A percentile compares a stretch with the other conserved stretches of the same genome.
These are phyloP conservation scores for Cyberlindnera bimundalis DNA, from an alignment of 805 yeast species.

Conservation along the genomic window DNA sequence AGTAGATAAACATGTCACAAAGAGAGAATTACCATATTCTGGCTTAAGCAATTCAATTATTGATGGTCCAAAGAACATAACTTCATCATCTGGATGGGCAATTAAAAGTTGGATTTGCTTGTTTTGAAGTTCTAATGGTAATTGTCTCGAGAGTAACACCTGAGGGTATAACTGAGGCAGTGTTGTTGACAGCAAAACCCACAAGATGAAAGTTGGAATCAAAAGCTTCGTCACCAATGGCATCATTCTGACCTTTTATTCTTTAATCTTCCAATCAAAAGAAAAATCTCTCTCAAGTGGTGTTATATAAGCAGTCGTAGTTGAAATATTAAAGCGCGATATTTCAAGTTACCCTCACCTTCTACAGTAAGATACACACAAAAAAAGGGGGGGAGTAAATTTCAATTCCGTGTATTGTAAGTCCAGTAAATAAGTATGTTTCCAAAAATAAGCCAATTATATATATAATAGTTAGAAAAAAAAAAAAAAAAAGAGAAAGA, in stretches of 20 bases:
- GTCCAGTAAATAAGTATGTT: too few species aligned
- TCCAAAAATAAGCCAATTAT: too few species aligned
- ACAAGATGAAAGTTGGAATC: background rate
- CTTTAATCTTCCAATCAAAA: too few species aligned
- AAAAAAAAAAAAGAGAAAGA: background rate
- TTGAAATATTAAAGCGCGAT: too few species aligned
- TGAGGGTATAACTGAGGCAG: background rate
- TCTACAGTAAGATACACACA: too few species aligned
- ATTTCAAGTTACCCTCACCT: too few species aligned
- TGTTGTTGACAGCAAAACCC: slow-evolving; percentile 4
- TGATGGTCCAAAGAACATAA: slow-evolving; percentile 93
- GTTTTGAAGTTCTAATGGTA: slow-evolving; percentile 5
- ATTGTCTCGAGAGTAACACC: background rate
- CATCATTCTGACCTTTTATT: background rate
- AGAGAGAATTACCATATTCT: slow-evolving; percentile 47
- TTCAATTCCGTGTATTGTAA: too few species aligned
- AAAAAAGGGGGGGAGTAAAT: too few species aligned
- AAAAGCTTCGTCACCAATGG: background rate
- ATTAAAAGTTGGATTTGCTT: slow-evolving; percentile 49
- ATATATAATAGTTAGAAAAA: too few species aligned
- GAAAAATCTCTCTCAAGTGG: too few species aligned
- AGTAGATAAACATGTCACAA: slow-evolving; percentile 65
- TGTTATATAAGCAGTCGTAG: too few species aligned
- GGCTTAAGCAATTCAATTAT: slow-evolving; percentile 49
- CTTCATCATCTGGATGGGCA: slow-evolving; percentile 98